Evolutionary conservation across 2,329 filamentous ascomycete species (phyloP), one percentile per base, ranked within the genome.

Genomic region (Fusarium protoensiforme): DNA sequence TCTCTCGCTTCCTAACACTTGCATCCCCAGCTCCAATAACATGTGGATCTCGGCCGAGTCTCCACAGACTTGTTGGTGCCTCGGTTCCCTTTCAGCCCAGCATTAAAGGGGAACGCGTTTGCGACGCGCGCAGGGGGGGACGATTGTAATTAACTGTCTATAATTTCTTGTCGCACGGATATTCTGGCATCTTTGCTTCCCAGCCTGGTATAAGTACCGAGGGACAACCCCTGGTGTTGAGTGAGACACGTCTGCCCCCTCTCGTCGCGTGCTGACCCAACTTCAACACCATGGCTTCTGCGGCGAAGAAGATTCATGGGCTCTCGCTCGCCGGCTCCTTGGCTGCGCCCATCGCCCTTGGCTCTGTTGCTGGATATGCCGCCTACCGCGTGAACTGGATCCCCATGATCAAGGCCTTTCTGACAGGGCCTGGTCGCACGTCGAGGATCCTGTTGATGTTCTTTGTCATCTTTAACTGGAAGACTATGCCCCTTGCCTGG

Each of bases 401-500:
- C 18, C 71, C 71, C 2, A 68, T 83, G 24, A 67, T 85, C 13
- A 78, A 79, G 61, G 73, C 81, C 31, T 90, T 90, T 77, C 80
- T 88, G 67, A 89, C 86, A 0, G 89, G 88, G 0, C 88, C 88
- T 0, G 89, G 88, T 4, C 83, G 87, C 61, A 86, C 83, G 7
- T 88, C 85, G 71, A 86, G 89, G 6, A 84, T 90, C 65, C 61
- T 88, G 65, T 80, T 89, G 67, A 75, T 92, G 16, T 59, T 89
- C 14, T 88, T 93, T 64, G 84, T 89, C 14, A 56, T 92, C 9
- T 75, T 89, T 48, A 96, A 95, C 81, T 85, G 92, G 83, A 96
- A 96, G 86, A 93, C 88, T 68, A 78, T 95, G 68, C 93, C 93
- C 0, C 87, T 94, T 46, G 88, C 90, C 11, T 96, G 93, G 93